Evolutionary conservation across 192 early-diverging fungal species (phyloP).

Genomic region (Backusella parvicylindrica): DNA sequence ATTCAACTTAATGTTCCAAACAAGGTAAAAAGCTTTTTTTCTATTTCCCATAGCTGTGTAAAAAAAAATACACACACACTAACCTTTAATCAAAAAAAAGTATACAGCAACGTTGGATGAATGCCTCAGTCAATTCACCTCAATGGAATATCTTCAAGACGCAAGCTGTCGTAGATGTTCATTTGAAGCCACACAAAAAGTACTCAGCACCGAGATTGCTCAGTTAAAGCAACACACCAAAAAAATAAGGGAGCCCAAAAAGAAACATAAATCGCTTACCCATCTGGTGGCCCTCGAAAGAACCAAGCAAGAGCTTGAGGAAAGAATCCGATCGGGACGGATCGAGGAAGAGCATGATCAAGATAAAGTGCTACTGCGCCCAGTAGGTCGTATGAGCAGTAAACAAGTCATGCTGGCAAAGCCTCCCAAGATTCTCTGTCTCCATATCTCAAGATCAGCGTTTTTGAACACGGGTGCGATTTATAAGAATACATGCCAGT

Average conservation of each 20-base stretch:
- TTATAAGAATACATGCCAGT: slow-evolving; percentile 79
- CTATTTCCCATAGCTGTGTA: background rate
- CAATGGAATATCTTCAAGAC: slow-evolving; percentile 62
- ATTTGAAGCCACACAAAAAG: slow-evolving; percentile 41
- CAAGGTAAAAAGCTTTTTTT: slow-evolving; percentile 1
- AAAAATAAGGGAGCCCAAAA: slow-evolving; percentile 10
- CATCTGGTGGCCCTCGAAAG: slow-evolving; percentile 13
- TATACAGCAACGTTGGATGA: slow-evolving; percentile 47
- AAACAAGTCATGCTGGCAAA: slow-evolving; percentile 83
- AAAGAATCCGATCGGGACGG: slow-evolving; percentile 10
- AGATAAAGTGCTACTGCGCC: slow-evolving; percentile 1
- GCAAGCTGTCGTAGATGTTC: slow-evolving; percentile 67
- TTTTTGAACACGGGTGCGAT: slow-evolving; percentile 67
- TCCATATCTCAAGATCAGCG: slow-evolving; percentile 83
- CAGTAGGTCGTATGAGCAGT: slow-evolving; percentile 48
- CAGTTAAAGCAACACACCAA: slow-evolving; percentile 18
- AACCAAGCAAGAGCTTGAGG: slow-evolving; percentile 11
- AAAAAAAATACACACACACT: background rate
- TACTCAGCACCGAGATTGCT: slow-evolving; percentile 34
- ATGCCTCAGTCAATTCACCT: slow-evolving; percentile 51
- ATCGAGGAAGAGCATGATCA: slow-evolving; percentile 31
- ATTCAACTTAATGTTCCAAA: slow-evolving; percentile 67
- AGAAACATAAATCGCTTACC: slow-evolving; percentile 12
- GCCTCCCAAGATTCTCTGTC: slow-evolving; percentile 71
- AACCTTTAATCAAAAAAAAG: slow-evolving; percentile 14